Base-by-base conservation (phyloP, 495 filamentous ascomycete species). In the Aspergillus coremiiformis region DNA sequence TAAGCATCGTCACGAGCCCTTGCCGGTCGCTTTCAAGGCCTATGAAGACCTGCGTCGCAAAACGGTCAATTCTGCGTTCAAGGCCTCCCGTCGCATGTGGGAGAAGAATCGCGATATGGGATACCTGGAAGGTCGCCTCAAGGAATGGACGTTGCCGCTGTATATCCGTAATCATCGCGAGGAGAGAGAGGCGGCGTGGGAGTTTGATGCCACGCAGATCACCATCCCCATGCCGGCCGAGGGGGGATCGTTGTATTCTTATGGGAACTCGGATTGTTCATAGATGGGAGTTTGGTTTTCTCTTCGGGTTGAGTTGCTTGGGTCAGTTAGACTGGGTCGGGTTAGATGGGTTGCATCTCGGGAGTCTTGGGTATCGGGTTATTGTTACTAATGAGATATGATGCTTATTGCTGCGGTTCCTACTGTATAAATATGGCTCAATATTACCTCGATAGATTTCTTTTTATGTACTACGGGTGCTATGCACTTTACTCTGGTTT, bases 41-140 rank as follows among this genome's bases (percentile, higher is more conserved):
- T 83, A 81, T 58, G 80, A 81, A 52, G 56, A 59, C 11, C 62
- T 80, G 1, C 66, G 80, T 8, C 66, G 77, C 21, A 63, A 61
- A 0, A 68, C 71, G 23, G 79, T 84, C 55, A 68, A 79, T 45
- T 57, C 55, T 10, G 73, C 76, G 0, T 83, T 81, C 65, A 66
- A 76, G 29, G 74, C 78, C 39, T 77, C 78, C 2, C 61, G 54
- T 2, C 66, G 68, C 22, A 66, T 73, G 66, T 75, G 72, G 72
- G 62, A 63, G 8, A 66, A 64, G 7, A 69, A 73, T 52, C 60
- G 66, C 3, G 72, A 75, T 27, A 68, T 72, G 65, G 66, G 72
- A 0, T 35, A 67, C 5, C 44, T 75, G 4, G 69, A 72, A 32
- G 62, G 67, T 2, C 63, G 69, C 17, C 54, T 71, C 17, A 70